Evolutionary conservation across 139 green algal species (phyloP).

Genomic region (Astrephomene gubernaculifera): DNA sequence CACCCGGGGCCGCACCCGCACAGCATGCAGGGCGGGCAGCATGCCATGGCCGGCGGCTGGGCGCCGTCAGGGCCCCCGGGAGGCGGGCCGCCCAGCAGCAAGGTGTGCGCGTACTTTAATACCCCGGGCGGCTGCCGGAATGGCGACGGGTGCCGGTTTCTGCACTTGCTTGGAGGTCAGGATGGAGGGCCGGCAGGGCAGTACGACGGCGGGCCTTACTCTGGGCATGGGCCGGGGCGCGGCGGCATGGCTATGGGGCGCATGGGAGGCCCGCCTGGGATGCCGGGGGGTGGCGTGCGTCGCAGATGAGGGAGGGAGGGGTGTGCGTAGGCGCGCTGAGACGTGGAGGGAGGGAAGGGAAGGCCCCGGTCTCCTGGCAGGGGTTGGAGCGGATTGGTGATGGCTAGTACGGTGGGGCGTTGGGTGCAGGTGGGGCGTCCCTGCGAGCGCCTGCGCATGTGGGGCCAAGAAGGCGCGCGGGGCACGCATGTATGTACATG

Average conservation of each 20-base stretch:
- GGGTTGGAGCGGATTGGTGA: no score
- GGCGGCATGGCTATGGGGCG: conserved; percentile 4
- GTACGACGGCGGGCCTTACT: not conserved
- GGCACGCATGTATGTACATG: no score
- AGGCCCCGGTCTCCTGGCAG: no score
- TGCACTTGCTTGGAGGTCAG: conserved; percentile 27
- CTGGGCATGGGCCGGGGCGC: not conserved
- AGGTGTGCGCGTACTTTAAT: conserved; percentile 42
- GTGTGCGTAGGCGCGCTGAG: not conserved
- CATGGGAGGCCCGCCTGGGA: not conserved
- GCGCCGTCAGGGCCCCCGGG: not conserved
- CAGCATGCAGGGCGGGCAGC: not conserved
- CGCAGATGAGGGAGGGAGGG: not conserved
- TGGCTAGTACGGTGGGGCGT: no score
- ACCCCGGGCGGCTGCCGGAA: conserved; percentile 28
- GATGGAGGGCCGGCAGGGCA: not conserved
- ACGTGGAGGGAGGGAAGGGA: not conserved
- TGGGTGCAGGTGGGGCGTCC: no score
- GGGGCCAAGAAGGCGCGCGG: no score
- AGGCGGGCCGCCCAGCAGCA: not conserved
- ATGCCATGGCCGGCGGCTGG: not conserved
- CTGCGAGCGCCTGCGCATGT: no score
- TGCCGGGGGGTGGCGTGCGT: not conserved
- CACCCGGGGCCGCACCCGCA: not conserved
- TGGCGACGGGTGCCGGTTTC: conserved; percentile 40